Evolutionary conservation across 1,284 basidiomycete species (phyloP).

Genomic region (Ceratobasidium theobromae): DNA sequence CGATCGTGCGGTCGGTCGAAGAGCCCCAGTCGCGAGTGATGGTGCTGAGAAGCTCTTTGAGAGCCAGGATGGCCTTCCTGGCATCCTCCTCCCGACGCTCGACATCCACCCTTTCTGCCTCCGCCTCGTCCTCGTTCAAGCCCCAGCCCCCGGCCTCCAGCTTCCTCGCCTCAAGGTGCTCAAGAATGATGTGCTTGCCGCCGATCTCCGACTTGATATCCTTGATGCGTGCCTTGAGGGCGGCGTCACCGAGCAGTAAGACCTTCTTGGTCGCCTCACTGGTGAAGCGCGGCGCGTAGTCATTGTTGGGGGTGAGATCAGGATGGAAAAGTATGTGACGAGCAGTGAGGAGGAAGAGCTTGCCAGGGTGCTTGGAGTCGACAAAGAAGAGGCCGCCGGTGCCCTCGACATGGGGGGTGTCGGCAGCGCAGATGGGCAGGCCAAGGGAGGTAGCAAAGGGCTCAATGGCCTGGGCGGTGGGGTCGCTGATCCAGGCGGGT

Average conservation of each 20-base stretch:
- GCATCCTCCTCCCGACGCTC: conserved; percentile 20
- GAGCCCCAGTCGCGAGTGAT: conserved; percentile 24
- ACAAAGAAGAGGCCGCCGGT: conserved; percentile 33
- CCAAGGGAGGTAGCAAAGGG: conserved; percentile 41
- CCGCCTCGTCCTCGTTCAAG: conserved; percentile 18
- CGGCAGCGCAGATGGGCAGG: conserved; percentile 26
- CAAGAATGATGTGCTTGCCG: background rate
- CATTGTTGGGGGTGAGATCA: conserved; percentile 6
- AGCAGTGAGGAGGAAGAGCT: conserved; percentile 34
- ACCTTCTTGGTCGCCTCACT: conserved; percentile 17
- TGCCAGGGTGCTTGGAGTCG: conserved; percentile 25
- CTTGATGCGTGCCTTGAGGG: conserved; percentile 23
- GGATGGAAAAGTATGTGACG: conserved; percentile 34
- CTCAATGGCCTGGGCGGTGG: conserved; percentile 40
- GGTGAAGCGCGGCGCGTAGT: conserved; percentile 6
- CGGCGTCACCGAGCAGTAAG: conserved; percentile 30
- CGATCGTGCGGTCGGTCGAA: conserved; percentile 20
- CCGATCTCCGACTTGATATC: conserved; percentile 19
- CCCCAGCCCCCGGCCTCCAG: conserved; percentile 7
- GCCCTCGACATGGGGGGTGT: conserved; percentile 18
- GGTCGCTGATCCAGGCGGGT: conserved; percentile 36
- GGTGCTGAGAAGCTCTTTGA: conserved; percentile 25
- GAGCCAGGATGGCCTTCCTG: conserved; percentile 24
- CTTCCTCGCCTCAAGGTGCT: conserved; percentile 1
- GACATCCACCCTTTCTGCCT: background rate